Percentiles rank a stretch among this genome's conserved stretches.
These are phyloP conservation scores for Ottelia alismoides DNA, from an alignment of 106 monocot genomes.

Conservation along the genomic window DNA sequence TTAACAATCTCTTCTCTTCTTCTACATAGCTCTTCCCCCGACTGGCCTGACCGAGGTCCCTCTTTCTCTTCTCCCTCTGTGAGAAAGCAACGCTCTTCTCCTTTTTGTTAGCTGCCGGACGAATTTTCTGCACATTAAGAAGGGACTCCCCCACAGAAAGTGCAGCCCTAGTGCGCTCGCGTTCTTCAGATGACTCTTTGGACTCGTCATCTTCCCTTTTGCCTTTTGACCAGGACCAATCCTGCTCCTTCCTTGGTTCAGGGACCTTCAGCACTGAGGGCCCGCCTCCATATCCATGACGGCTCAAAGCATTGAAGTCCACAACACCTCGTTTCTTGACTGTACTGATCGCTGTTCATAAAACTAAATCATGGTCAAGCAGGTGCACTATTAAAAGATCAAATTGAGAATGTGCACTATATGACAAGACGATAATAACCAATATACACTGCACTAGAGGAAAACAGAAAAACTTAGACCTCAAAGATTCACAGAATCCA, in stretches of 20 bases:
- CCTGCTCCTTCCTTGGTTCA: slow-evolving; percentile 30
- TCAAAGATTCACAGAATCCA: too few species aligned
- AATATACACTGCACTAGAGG: too few species aligned
- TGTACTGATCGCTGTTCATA: slow-evolving; percentile 24
- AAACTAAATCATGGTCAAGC: too few species aligned
- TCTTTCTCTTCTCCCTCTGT: slow-evolving; percentile 94
- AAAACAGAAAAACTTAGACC: too few species aligned
- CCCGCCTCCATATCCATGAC: slow-evolving; percentile 84
- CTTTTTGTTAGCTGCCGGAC: slow-evolving; percentile 3
- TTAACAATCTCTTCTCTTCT: slow-evolving; percentile 82
- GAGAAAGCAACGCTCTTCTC: slow-evolving; percentile 42
- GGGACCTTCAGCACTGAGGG: slow-evolving; percentile 77
- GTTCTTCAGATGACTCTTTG: slow-evolving; percentile 52
- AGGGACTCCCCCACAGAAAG: slow-evolving; percentile 31
- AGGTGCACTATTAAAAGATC: too few species aligned
- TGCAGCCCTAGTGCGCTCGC: slow-evolving; percentile 52
- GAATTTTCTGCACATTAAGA: slow-evolving; percentile 10
- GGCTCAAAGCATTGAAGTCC: slow-evolving; percentile 58
- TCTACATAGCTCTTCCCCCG: slow-evolving; percentile 97
- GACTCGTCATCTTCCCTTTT: slow-evolving; percentile 8
- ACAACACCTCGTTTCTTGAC: slow-evolving; percentile 40
- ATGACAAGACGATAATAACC: too few species aligned
- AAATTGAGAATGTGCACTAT: too few species aligned
- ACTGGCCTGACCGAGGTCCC: slow-evolving; percentile 93
- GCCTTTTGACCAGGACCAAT: slow-evolving; percentile 95